These are phyloP conservation scores for Cryptosporidium xiaoi DNA, from an alignment of 169 alveolate genomes.

Conservation along the genomic window DNA sequence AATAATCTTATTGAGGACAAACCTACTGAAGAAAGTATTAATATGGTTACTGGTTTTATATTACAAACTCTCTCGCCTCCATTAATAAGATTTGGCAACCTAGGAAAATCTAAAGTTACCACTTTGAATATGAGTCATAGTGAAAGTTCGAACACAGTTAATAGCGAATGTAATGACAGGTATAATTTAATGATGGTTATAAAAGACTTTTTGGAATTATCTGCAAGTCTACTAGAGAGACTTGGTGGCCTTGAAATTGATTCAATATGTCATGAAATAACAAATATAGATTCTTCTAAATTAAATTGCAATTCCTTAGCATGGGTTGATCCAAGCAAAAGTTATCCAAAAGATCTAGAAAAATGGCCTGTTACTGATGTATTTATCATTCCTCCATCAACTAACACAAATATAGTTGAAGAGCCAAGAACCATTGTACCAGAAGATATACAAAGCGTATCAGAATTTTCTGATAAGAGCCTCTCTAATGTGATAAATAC, in stretches of 20 bases:
- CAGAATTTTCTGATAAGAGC: neutral
- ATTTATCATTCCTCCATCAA: constrained; percentile 24
- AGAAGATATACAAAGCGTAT: neutral
- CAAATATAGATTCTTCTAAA: constrained; percentile 35
- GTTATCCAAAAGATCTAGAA: constrained; percentile 44
- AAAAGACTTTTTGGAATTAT: neutral
- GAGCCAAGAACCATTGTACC: neutral
- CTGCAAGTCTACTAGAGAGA: neutral
- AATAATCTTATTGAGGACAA: constrained; percentile 5
- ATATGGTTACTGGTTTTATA: constrained; percentile 30
- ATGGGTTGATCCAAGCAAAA: constrained; percentile 34
- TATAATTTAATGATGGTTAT: neutral
- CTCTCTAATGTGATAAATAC: neutral
- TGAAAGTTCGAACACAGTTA: neutral
- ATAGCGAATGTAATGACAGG: constrained; percentile 18
- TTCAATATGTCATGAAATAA: constrained; percentile 13
- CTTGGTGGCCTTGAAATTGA: neutral
- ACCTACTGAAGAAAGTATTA: constrained; percentile 8
- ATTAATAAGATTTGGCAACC: constrained; percentile 36
- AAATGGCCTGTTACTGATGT: constrained; percentile 70
- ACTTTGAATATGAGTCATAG: no score
- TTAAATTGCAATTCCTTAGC: constrained; percentile 52
- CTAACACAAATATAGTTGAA: neutral
- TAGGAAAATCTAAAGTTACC: constrained; percentile 4
- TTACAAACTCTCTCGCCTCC: constrained; percentile 24